Base-by-base conservation (phyloP, 2,329 filamentous ascomycete species). In the Fusarium liriodendri region DNA sequence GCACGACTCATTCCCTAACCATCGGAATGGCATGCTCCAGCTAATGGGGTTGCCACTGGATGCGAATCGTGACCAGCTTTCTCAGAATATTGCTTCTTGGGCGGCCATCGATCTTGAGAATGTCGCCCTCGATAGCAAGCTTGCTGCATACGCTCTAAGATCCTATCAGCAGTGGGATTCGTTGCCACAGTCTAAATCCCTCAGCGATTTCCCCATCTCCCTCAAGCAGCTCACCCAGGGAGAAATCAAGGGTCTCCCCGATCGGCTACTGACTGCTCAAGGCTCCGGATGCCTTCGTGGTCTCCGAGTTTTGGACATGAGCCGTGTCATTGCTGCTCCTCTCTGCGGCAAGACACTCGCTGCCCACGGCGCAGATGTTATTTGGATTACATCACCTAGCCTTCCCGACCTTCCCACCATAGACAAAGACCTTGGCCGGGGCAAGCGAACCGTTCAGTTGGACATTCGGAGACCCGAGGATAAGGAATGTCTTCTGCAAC, bases 251-350 rank as follows among this genome's bases (percentile, higher is more conserved):
- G 42, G 54, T 2, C 6, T 70, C 1, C 33, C 68, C 2, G n/a
- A 14, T 3, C 54, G 33, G 2, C 67, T 70, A 5, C 11, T 52
- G 52, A n/a, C 6, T 10, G 9, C 20, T 1, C 62, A 65, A 1
- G 72, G 38, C 10, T n/a, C 40, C 0, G 72, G 68, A 20, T 84
- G 82, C 79, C 75, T 89, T 85, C 42, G 84, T 80, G 92, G 92
- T 1, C 85, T 94, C 75, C 90, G 91, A 65, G 92, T 94, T 7
- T 85, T 95, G 8, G 93, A 95, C 79, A 83, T 94, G 59, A 93
- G 91, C 76, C 89, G 92, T 20, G 90, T 94, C 66, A 93, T 95
- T 70, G 92, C 92, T 13, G 92, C 91, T 0, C 92, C 92, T 13
- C 88, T 91, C 2, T 91, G 93, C 64, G 89, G 90, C 13, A 89